Conservation (phyloP, 2,329 filamentous ascomycete species). For the Penicillium polonicum region DNA sequence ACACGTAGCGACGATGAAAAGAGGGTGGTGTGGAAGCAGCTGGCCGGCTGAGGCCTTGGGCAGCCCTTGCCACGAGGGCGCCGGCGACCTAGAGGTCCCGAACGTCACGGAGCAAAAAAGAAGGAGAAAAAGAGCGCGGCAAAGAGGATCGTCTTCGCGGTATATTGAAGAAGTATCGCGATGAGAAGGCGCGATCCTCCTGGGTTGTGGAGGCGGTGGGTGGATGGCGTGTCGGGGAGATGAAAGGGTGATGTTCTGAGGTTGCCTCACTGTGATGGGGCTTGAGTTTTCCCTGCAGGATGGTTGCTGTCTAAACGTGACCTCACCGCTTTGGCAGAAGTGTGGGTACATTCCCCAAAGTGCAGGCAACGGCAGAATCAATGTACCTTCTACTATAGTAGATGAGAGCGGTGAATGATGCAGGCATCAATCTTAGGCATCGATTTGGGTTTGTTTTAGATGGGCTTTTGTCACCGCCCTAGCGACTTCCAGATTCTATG, state of each 20-base stretch:
- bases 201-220: constrained; percentile 29
- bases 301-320: constrained; percentile 22
- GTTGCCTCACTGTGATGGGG: constrained; percentile 42
- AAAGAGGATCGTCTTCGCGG: constrained; percentile 26
- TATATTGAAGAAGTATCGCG: constrained; percentile 40
- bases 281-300: constrained; percentile 39
- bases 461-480: constrained; percentile 13
- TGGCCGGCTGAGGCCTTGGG: constrained; percentile 47
- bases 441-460: neutral
- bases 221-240: constrained; percentile 37
- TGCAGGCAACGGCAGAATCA: neutral
- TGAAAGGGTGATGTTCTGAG: constrained; percentile 44
- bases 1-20: constrained; percentile 33
- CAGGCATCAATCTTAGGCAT: constrained; percentile 4
- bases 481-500: constrained; percentile 1
- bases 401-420: neutral
- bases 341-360: constrained; percentile 9
- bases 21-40: constrained; percentile 34
- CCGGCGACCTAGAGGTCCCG: constrained; percentile 41
- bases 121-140: constrained; percentile 30
- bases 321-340: constrained; percentile 24
- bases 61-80: constrained; percentile 51
- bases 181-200: constrained; percentile 44
- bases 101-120: constrained; percentile 36
- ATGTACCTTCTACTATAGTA: neutral